These are phyloP conservation scores for Claviceps capensis DNA, from an alignment of 2,329 filamentous ascomycete species.

Conservation along the genomic window DNA sequence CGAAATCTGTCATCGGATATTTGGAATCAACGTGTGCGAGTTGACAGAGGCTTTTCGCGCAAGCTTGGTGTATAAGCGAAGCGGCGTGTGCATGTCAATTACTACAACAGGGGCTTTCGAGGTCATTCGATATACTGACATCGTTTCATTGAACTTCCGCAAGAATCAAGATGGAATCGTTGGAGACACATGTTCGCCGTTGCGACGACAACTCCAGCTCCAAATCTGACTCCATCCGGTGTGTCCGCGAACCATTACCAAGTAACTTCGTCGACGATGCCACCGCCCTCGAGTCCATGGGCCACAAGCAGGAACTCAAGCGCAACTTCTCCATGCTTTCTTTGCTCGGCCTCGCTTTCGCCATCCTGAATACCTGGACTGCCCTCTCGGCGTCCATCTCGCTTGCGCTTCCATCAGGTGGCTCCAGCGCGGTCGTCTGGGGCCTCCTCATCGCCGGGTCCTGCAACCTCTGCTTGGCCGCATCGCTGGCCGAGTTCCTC, in stretches of 20 bases:
- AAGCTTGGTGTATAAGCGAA: background rate
- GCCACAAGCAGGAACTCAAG: constrained; percentile 34
- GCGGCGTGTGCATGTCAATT: background rate
- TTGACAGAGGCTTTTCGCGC: background rate
- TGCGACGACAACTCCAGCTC: background rate
- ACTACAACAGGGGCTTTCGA: background rate
- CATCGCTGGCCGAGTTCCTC: constrained; percentile 57
- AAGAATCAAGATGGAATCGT: background rate
- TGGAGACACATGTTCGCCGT: background rate
- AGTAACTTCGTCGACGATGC: constrained; percentile 16
- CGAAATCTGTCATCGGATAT: background rate
- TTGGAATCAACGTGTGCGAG: background rate
- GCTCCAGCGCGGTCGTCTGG: constrained; percentile 60
- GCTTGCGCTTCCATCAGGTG: constrained; percentile 51
- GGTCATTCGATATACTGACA: no score
- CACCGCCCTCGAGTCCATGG: constrained; percentile 27
- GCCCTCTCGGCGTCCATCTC: constrained; percentile 33
- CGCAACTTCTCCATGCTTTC: constrained; percentile 35
- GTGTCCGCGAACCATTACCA: background rate
- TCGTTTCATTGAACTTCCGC: background rate
- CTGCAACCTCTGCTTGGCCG: constrained; percentile 57
- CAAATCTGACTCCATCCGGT: background rate
- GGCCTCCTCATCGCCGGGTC: constrained; percentile 47
- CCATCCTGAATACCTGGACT: constrained; percentile 37
- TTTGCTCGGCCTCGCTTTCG: constrained; percentile 34